Evolutionary conservation across 2,329 filamentous ascomycete genomes (phyloP).

Genomic region (Trichoderma breve): DNA sequence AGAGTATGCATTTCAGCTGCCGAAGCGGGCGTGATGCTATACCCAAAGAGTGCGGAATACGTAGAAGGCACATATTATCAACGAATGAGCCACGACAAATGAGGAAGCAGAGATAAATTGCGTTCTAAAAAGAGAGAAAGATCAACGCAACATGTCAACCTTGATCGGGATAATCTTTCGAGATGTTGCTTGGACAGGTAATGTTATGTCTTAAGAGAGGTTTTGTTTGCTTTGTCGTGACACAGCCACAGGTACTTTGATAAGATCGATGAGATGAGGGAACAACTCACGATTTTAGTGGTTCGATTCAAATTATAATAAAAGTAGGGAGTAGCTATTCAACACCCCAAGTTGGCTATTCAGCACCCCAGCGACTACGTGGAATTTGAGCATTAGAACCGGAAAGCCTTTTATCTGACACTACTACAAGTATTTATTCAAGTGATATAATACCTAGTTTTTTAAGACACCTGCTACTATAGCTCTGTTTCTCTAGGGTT

Average conservation of each 20-base stretch:
- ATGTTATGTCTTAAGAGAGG: background rate
- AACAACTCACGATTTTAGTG: background rate
- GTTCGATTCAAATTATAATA: background rate
- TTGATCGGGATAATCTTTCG: background rate
- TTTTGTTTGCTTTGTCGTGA: background rate
- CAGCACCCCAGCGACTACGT: no score
- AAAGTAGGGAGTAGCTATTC: no score
- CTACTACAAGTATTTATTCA: no score
- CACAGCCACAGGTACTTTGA: background rate
- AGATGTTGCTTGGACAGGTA: background rate
- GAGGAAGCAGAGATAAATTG: background rate
- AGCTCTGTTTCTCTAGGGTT: no score
- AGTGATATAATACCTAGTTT: no score
- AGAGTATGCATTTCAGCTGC: background rate
- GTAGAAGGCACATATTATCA: background rate
- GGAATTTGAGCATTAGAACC: no score
- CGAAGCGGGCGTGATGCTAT: background rate
- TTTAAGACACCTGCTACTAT: no score
- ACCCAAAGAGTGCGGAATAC: background rate
- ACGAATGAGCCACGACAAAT: background rate
- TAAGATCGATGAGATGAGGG: background rate
- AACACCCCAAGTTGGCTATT: no score
- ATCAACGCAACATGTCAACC: background rate
- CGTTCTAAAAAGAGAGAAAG: background rate
- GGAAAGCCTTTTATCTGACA: no score